phyloP scores from a whole-genome alignment of 768 basidiomycete genomes.

The Amanita subjunquillea region DNA sequence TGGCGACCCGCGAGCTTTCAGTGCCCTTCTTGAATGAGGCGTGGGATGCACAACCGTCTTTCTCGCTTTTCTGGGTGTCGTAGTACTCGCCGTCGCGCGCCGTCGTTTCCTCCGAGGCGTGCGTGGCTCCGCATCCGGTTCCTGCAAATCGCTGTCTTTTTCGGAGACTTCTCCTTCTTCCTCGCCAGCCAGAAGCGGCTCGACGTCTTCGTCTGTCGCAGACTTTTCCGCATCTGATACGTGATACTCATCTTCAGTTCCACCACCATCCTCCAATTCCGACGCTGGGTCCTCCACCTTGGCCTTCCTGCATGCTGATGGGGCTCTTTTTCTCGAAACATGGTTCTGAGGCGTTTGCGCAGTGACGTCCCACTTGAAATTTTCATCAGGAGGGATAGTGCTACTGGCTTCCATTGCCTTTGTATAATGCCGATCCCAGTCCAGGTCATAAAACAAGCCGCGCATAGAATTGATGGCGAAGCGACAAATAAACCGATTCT shows the following conservation, averaged over 20 bases:
- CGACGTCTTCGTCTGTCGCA: slow-evolving; percentile 16
- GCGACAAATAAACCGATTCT: slow-evolving; percentile 38
- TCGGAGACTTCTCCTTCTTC: slow-evolving; percentile 17
- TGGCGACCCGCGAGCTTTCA: slow-evolving; percentile 8
- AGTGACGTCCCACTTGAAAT: slow-evolving; percentile 34
- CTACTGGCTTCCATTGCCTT: slow-evolving; percentile 26
- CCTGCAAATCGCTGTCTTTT: slow-evolving; percentile 14
- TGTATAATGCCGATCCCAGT: slow-evolving; percentile 42
- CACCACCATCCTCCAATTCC: slow-evolving; percentile 18
- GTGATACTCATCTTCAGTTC: slow-evolving; percentile 14
- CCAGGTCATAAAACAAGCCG: slow-evolving; percentile 52
- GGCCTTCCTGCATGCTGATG: slow-evolving; percentile 6
- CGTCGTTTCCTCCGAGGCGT: slow-evolving; percentile 42
- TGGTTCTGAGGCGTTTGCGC: slow-evolving; percentile 7
- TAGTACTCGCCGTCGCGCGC: slow-evolving; percentile 16
- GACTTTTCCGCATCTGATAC: slow-evolving; percentile 8
- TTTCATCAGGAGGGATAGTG: slow-evolving; percentile 14
- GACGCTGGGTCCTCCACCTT: slow-evolving; percentile 13
- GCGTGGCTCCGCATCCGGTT: slow-evolving; percentile 20
- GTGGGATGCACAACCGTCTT: slow-evolving; percentile 50
- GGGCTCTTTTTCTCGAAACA: slow-evolving; percentile 6
- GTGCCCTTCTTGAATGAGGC: slow-evolving; percentile 21
- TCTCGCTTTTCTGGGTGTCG: slow-evolving; percentile 18
- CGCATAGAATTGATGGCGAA: slow-evolving; percentile 47
- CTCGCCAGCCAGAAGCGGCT: slow-evolving; percentile 10